phyloP scores from a whole-genome alignment of 2,329 filamentous ascomycete genomes.

The Amylocarpus encephaloides region DNA sequence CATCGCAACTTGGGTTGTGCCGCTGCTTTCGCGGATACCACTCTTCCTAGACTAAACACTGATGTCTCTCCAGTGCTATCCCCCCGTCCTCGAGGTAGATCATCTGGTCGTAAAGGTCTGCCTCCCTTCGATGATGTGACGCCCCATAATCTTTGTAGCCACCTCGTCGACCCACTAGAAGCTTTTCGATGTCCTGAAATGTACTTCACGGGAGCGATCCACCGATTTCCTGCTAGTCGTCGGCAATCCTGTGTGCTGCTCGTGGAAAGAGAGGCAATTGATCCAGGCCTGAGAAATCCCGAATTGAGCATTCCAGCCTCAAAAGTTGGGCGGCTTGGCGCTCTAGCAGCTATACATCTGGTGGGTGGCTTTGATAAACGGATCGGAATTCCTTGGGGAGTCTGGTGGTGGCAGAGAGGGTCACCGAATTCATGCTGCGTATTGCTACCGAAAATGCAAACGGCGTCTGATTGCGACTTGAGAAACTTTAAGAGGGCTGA shows the following conservation, averaged over 20 bases:
- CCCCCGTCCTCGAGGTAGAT: constrained; percentile 52
- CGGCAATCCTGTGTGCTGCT: constrained; percentile 1
- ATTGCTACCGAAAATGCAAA: constrained; percentile 45
- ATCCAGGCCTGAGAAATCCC: constrained; percentile 23
- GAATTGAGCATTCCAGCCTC: constrained; percentile 24
- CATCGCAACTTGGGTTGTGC: constrained; percentile 83
- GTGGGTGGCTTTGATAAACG: constrained; percentile 11
- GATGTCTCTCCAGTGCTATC: constrained; percentile 48
- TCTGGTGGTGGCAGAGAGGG: neutral
- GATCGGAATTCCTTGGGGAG: neutral
- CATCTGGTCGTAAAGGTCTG: constrained; percentile 46
- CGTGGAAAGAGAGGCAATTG: constrained; percentile 5
- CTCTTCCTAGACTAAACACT: constrained; percentile 64
- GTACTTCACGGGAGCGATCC: neutral
- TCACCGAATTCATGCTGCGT: constrained; percentile 22
- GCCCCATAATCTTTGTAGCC: constrained; percentile 25
- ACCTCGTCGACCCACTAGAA: constrained; percentile 17
- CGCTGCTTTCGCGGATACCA: constrained; percentile 67
- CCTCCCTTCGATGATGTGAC: constrained; percentile 15
- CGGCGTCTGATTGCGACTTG: constrained; percentile 59
- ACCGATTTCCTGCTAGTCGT: constrained; percentile 1
- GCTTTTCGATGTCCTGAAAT: constrained; percentile 14
- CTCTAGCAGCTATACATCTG: constrained; percentile 19
- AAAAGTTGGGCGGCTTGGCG: constrained; percentile 14
- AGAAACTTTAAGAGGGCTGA: constrained; percentile 63